Conservation (phyloP, 1,284 basidiomycete genomes). For the Fomitopsis betulina region DNA sequence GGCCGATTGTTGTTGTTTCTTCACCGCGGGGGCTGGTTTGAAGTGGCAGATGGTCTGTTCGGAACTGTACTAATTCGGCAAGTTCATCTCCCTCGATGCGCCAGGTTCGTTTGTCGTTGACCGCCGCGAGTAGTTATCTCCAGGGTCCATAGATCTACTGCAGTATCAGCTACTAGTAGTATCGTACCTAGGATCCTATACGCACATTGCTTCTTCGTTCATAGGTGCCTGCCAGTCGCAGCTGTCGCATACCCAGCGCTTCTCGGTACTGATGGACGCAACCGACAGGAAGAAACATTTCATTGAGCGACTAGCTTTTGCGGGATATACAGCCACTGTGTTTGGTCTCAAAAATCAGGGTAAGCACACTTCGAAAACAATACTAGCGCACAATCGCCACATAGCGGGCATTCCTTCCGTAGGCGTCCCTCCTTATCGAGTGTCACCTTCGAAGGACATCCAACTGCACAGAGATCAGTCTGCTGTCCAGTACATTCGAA, state of each 20-base stretch:
- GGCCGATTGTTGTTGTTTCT: background rate
- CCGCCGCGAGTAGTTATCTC: background rate
- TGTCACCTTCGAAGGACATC: slow-evolving; percentile 1
- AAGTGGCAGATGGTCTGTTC: background rate
- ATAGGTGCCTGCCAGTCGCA: slow-evolving; percentile 2
- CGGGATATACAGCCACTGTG: slow-evolving; percentile 1
- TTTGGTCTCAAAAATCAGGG: background rate
- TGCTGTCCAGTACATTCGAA: background rate
- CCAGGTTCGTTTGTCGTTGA: background rate
- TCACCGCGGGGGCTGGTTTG: background rate
- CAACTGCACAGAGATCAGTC: background rate
- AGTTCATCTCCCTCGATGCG: background rate
- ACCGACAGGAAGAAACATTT: background rate
- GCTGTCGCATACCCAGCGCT: background rate
- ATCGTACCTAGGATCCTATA: background rate
- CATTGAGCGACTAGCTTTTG: background rate
- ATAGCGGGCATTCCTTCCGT: background rate
- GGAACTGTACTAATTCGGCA: too few relatives aligned
- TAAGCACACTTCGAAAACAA: background rate
- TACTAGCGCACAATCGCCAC: background rate
- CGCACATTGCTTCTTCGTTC: background rate
- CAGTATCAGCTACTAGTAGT: background rate
- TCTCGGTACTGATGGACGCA: background rate
- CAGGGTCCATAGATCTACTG: background rate
- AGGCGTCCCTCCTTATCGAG: background rate